Conservation (phyloP, 2,329 filamentous ascomycete species). For the Alternaria postmessia region DNA sequence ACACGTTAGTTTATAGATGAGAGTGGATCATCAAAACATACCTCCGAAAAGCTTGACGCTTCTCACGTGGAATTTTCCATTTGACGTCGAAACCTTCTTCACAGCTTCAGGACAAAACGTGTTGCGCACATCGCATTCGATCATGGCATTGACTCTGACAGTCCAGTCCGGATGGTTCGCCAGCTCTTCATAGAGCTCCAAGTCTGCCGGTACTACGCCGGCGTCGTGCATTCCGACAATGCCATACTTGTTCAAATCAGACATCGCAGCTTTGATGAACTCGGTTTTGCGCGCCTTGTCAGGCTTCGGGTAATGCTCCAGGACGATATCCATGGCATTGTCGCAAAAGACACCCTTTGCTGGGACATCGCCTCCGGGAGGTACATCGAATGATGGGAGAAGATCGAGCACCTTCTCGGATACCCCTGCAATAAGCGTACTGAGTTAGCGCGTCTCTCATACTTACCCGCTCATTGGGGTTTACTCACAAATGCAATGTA, state of each 20-base stretch:
- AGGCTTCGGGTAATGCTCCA: constrained; percentile 65
- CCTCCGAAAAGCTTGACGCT: constrained; percentile 76
- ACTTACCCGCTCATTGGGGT: neutral
- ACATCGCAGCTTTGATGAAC: constrained; percentile 69
- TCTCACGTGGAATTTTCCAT: constrained; percentile 64
- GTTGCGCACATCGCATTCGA: constrained; percentile 71
- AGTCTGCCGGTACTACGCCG: constrained; percentile 64
- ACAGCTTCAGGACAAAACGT: constrained; percentile 67
- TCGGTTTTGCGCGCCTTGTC: constrained; percentile 60
- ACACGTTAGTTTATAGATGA: constrained; percentile 19
- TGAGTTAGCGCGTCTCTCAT: neutral
- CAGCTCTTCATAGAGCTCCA: constrained; percentile 64
- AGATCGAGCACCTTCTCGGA: constrained; percentile 69
- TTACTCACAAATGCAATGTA: constrained; percentile 68
- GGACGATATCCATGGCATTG: constrained; percentile 72
- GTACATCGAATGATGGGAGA: constrained; percentile 62
- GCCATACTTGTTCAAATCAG: constrained; percentile 68
- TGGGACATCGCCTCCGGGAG: constrained; percentile 72
- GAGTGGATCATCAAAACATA: constrained; percentile 40
- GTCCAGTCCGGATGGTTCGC: constrained; percentile 63
- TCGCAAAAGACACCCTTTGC: constrained; percentile 76
- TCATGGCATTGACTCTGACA: constrained; percentile 72
- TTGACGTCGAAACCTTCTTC: constrained; percentile 53
- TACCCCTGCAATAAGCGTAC: constrained; percentile 52
- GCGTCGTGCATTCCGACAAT: constrained; percentile 76